Conservation (phyloP, 371 early-diverging fungal species). For the Mucor saturninus region DNA sequence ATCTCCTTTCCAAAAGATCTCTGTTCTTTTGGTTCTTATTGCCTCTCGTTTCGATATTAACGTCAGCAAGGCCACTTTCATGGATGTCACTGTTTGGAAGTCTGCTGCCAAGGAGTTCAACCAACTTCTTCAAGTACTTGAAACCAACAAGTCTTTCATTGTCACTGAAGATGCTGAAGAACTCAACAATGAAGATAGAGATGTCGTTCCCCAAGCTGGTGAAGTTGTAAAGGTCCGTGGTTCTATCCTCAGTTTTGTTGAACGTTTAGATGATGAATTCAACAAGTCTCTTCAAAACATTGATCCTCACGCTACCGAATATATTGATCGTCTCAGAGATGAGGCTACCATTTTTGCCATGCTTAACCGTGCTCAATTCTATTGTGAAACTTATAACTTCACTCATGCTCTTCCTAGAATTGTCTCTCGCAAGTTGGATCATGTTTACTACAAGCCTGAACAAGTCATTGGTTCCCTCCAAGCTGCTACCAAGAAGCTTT, state of each 20-base stretch:
- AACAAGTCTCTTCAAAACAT: constrained; percentile 91
- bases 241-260: constrained; percentile 87
- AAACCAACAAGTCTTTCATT: constrained; percentile 63
- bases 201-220: constrained; percentile 57
- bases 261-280: constrained; percentile 97
- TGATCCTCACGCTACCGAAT: constrained; percentile 96
- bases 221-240: constrained; percentile 76
- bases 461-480: constrained; percentile 59
- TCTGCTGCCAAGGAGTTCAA: constrained; percentile 74
- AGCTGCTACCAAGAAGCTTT: constrained; percentile 36
- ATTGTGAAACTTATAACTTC: constrained; percentile 70
- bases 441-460: constrained; percentile 91
- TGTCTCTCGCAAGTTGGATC: constrained; percentile 90
- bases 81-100: constrained; percentile 85
- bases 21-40: constrained; percentile 86
- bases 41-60: constrained; percentile 91
- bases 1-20: constrained; percentile 83
- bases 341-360: constrained; percentile 87
- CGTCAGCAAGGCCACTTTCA: constrained; percentile 66
- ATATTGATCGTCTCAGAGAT: constrained; percentile 92
- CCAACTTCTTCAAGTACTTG: constrained; percentile 74
- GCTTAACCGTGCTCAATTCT: constrained; percentile 86
- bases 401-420: constrained; percentile 71
- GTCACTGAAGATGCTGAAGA: constrained; percentile 73
- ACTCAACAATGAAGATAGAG: constrained; percentile 72